Conservation (phyloP, 768 basidiomycete genomes). For the Flagelloscypha sp. region DNA sequence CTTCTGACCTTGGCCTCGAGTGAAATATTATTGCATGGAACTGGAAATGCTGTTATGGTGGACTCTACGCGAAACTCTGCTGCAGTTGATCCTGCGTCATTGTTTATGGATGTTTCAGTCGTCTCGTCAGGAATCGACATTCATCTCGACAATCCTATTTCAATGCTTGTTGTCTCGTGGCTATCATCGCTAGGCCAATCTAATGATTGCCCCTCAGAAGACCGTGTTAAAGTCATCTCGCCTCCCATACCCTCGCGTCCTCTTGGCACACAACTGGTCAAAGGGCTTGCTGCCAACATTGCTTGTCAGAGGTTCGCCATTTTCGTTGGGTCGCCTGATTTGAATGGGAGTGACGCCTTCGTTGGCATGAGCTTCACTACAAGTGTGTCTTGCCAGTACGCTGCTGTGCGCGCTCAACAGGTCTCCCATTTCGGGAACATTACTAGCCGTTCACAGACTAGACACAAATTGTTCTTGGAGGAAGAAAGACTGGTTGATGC, state of each 20-base stretch:
- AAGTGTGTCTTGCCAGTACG: slow-evolving; percentile 46
- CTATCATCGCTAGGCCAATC: too few species aligned
- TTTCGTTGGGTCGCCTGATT: slow-evolving; percentile 70
- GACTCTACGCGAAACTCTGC: too few species aligned
- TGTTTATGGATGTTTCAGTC: too few species aligned
- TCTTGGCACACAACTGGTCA: slow-evolving; percentile 36
- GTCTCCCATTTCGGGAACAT: slow-evolving; percentile 27
- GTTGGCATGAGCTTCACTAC: slow-evolving; percentile 59
- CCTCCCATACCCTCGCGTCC: slow-evolving; percentile 12
- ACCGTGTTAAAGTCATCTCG: too few species aligned
- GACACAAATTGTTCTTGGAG: slow-evolving; percentile 48
- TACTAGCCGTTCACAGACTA: slow-evolving; percentile 30
- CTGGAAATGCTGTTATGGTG: too few species aligned
- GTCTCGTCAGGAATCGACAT: too few species aligned
- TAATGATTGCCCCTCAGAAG: too few species aligned
- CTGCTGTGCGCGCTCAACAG: slow-evolving; percentile 36
- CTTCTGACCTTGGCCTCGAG: too few species aligned
- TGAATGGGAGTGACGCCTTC: slow-evolving; percentile 64
- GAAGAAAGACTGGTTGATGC: slow-evolving; percentile 42
- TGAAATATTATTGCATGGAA: too few species aligned
- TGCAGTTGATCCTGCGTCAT: too few species aligned
- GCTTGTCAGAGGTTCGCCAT: slow-evolving; percentile 56
- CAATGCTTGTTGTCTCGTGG: too few species aligned
- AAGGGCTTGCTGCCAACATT: slow-evolving; percentile 47
- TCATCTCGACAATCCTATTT: too few species aligned